Conservation (phyloP, 768 basidiomycete genomes). For the Rhizopogon vesiculosus region DNA sequence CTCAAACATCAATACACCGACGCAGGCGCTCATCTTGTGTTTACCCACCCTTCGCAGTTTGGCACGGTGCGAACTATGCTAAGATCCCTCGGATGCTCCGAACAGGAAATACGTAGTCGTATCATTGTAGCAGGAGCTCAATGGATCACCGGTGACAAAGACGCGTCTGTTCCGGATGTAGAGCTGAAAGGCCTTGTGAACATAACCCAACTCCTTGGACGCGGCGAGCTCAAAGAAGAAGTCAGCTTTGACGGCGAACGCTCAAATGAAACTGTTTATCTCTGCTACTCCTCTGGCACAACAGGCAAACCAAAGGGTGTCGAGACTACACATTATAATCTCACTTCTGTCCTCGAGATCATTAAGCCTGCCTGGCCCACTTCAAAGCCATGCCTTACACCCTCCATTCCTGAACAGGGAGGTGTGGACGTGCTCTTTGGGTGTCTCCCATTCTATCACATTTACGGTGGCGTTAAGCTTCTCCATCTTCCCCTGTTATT, state of each 20-base stretch:
- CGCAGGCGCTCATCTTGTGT: slow-evolving; percentile 57
- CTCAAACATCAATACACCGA: slow-evolving; percentile 69
- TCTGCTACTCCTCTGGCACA: slow-evolving; percentile 69
- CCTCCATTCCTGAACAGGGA: slow-evolving; percentile 4
- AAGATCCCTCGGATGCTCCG: slow-evolving; percentile 39
- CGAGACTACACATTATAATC: slow-evolving; percentile 65
- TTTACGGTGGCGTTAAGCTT: slow-evolving; percentile 58
- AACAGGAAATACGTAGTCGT: slow-evolving; percentile 43
- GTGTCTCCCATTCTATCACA: slow-evolving; percentile 57
- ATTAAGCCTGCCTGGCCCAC: slow-evolving; percentile 39
- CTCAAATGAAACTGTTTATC: slow-evolving; percentile 54
- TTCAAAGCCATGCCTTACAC: slow-evolving; percentile 24
- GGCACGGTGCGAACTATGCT: slow-evolving; percentile 55
- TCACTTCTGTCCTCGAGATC: slow-evolving; percentile 55
- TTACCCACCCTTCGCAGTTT: slow-evolving; percentile 61
- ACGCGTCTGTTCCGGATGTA: slow-evolving; percentile 17
- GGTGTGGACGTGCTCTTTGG: slow-evolving; percentile 50
- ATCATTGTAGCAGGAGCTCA: slow-evolving; percentile 52
- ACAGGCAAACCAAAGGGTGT: slow-evolving; percentile 78
- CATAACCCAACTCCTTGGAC: slow-evolving; percentile 36
- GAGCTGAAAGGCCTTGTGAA: slow-evolving; percentile 29
- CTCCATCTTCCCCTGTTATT: slow-evolving; percentile 49
- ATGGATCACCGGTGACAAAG: slow-evolving; percentile 34
- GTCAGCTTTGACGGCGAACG: slow-evolving; percentile 48
- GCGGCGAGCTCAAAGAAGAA: slow-evolving; percentile 46